Evolutionary conservation across 371 early-diverging fungal species (phyloP).

Genomic region (Blakeslea trispora): DNA sequence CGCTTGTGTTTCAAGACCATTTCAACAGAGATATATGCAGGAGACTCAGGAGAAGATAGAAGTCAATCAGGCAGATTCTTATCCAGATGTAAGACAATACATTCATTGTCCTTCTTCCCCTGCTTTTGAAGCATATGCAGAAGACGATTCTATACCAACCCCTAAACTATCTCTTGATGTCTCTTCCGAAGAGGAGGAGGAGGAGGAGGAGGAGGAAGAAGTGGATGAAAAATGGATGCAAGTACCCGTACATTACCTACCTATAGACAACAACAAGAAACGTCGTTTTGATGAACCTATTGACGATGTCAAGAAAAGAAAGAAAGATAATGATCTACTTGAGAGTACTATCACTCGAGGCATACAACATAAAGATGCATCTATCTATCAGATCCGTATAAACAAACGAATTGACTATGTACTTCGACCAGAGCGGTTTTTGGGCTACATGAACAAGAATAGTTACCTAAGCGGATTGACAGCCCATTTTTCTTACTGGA

Average conservation of each 20-base stretch:
- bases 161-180: neutral
- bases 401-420: constrained; percentile 42
- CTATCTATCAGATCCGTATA: neutral
- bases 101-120: neutral
- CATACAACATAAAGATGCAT: neutral
- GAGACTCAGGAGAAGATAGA: too few relatives aligned
- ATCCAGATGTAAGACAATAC: too few relatives aligned
- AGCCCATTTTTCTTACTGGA: constrained; percentile 58
- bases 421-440: constrained; percentile 41
- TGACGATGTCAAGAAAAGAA: neutral
- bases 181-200: neutral
- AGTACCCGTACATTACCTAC: too few relatives aligned
- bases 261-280: neutral
- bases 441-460: constrained; percentile 45
- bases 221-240: too few relatives aligned
- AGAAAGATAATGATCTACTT: neutral
- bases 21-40: neutral
- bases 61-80: neutral
- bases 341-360: neutral
- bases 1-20: neutral
- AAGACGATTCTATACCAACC: too few relatives aligned
- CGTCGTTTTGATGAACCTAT: neutral
- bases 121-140: neutral
- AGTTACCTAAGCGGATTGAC: constrained; percentile 43
- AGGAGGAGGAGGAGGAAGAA: too few relatives aligned